These are phyloP conservation scores for Conticribra guillardii DNA, from an alignment of 108 stramenopile genomes.

Conservation along the genomic window DNA sequence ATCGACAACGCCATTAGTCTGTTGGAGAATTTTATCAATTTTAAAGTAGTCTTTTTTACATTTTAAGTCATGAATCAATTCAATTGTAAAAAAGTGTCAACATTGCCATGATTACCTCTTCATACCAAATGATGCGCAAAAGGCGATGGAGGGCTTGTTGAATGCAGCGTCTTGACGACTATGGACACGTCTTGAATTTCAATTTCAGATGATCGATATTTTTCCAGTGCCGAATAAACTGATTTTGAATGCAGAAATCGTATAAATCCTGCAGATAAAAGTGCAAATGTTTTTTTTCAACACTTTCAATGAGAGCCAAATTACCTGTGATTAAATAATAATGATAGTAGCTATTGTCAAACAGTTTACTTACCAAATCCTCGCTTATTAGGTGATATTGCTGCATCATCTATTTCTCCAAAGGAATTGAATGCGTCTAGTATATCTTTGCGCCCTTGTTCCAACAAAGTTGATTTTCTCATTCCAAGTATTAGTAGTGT, in stretches of 20 bases:
- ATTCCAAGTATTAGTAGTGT: constrained; percentile 81
- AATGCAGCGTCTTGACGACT: constrained; percentile 65
- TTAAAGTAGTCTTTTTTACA: no score
- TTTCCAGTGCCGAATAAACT: constrained; percentile 61
- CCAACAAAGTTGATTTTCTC: constrained; percentile 63
- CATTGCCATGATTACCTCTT: no score
- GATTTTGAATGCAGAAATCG: constrained; percentile 69
- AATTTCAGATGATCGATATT: constrained; percentile 69
- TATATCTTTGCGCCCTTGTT: constrained; percentile 44
- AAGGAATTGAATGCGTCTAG: constrained; percentile 64
- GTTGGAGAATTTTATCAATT: no score
- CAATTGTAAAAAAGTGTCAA: no score
- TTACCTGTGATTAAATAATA: not conserved
- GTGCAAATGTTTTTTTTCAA: no score
- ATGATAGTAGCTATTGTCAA: not conserved
- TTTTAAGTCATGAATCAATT: no score
- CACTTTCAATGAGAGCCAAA: no score
- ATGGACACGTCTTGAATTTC: constrained; percentile 89
- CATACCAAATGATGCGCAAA: no score
- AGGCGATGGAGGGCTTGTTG: constrained; percentile 35
- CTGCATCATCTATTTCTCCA: constrained; percentile 75
- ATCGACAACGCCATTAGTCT: no score
- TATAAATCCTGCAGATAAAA: constrained; percentile 50
- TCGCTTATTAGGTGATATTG: constrained; percentile 68
- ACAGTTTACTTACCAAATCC: constrained; percentile 82